These are phyloP conservation scores for Rhizophora mangle DNA, from an alignment of 345 rosid genomes.

Conservation along the genomic window DNA sequence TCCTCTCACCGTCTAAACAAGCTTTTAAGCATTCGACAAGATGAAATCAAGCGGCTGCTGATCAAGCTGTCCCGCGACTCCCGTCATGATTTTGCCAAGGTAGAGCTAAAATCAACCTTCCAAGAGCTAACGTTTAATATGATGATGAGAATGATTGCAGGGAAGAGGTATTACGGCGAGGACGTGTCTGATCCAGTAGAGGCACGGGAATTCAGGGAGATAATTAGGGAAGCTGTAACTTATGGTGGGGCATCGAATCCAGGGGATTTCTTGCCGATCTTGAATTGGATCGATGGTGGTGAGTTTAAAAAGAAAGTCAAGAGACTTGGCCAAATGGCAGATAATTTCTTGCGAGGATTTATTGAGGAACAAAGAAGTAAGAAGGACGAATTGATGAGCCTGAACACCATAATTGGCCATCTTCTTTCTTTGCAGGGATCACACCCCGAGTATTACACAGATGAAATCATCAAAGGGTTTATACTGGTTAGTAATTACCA, in stretches of 20 bases:
- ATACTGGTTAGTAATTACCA: slow-evolving; percentile 26
- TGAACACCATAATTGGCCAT: slow-evolving; percentile 42
- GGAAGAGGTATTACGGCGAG: slow-evolving; percentile 27
- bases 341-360: slow-evolving; percentile 34
- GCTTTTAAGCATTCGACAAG: slow-evolving; percentile 23
- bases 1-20: slow-evolving; percentile 31
- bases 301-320: slow-evolving; percentile 1
- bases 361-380: slow-evolving; percentile 34
- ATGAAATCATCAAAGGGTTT: slow-evolving; percentile 51
- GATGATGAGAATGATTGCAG: slow-evolving; percentile 22
- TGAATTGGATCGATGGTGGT: slow-evolving; percentile 33
- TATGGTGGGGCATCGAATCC: slow-evolving; percentile 33
- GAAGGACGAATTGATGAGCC: not conserved
- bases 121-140: slow-evolving; percentile 21
- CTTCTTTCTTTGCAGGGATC: slow-evolving; percentile 35
- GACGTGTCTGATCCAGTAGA: slow-evolving; percentile 21
- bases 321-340: slow-evolving; percentile 24
- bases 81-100: not conserved
- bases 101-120: slow-evolving; percentile 23
- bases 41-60: slow-evolving; percentile 24
- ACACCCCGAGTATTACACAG: slow-evolving; percentile 43
- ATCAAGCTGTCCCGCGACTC: not conserved
- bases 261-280: slow-evolving; percentile 35
- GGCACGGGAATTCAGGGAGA: slow-evolving; percentile 23
- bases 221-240: slow-evolving; percentile 13